Evolutionary conservation across 116 monocot genomes (phyloP).

Genomic region (Posidonia oceanica): DNA sequence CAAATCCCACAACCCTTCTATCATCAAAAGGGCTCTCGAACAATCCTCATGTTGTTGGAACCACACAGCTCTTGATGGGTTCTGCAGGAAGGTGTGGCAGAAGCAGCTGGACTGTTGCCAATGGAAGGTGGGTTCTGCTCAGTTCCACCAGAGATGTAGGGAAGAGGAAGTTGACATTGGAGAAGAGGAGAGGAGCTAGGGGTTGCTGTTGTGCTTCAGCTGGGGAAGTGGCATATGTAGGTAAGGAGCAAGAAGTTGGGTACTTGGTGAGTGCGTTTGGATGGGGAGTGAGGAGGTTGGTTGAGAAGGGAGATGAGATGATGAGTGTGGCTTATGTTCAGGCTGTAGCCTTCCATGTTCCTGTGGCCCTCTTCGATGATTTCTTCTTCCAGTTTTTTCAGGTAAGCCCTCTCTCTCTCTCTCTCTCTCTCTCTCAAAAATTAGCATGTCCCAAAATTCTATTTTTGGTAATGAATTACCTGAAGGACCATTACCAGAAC

Average conservation of each 20-base stretch:
- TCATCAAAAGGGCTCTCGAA: neutral
- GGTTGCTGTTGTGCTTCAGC: neutral
- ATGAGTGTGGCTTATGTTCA: slow-evolving; percentile 62
- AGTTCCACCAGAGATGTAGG: neutral
- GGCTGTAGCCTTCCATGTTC: slow-evolving; percentile 85
- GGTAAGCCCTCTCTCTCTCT: neutral
- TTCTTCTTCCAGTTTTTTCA: slow-evolving; percentile 66
- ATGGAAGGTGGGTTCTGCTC: neutral
- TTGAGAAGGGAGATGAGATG: slow-evolving; percentile 50
- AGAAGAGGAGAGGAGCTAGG: neutral
- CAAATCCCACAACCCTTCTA: neutral
- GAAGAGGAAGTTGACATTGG: slow-evolving; percentile 1
- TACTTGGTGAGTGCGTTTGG: slow-evolving; percentile 53
- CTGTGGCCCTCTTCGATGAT: slow-evolving; percentile 54
- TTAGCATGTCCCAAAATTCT: too few species aligned
- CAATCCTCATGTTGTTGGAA: neutral
- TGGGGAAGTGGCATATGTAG: slow-evolving; percentile 8
- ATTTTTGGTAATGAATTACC: too few species aligned
- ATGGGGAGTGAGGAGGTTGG: slow-evolving; percentile 83
- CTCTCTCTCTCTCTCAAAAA: neutral
- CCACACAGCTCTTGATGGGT: neutral
- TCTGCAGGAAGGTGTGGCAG: neutral
- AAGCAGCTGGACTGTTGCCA: neutral
- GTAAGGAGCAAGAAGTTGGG: slow-evolving; percentile 2
- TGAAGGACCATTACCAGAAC: too few species aligned